Conservation (phyloP, 1,139 yeast genomes). For the Debaryomyces fabryi region DNA sequence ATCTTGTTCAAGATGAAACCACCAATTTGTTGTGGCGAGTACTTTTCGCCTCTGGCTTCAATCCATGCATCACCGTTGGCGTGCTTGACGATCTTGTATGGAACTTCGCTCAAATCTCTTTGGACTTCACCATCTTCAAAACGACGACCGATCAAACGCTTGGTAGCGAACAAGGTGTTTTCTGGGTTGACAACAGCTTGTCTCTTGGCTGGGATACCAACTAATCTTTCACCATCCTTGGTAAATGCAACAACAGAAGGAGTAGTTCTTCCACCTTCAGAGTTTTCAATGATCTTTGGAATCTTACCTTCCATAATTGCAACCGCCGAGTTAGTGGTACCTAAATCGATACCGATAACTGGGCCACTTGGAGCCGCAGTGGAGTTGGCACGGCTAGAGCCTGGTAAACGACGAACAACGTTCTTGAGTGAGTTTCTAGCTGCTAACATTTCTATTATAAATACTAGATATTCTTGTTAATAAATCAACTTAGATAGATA, state of each 20-base stretch:
- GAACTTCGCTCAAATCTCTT: constrained; percentile 93
- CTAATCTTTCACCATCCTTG: constrained; percentile 84
- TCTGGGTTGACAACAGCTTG: constrained; percentile 97
- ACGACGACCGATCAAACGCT: constrained; percentile 97
- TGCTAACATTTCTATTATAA: constrained; percentile 38
- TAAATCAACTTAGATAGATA: neutral
- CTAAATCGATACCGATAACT: constrained; percentile 97
- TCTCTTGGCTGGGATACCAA: constrained; percentile 95
- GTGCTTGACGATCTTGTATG: constrained; percentile 92
- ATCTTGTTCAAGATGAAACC: constrained; percentile 89
- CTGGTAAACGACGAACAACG: constrained; percentile 48
- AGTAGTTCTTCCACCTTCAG: constrained; percentile 94
- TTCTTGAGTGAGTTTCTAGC: constrained; percentile 47
- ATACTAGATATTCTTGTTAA: constrained; percentile 1
- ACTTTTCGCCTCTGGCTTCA: constrained; percentile 86
- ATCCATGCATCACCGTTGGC: constrained; percentile 95
- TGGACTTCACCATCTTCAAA: constrained; percentile 96
- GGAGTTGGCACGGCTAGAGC: constrained; percentile 56
- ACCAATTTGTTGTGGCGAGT: constrained; percentile 93
- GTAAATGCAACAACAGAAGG: constrained; percentile 96
- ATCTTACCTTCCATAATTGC: constrained; percentile 97
- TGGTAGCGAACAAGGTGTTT: constrained; percentile 91
- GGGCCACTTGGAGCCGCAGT: constrained; percentile 64
- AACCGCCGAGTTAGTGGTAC: constrained; percentile 99
- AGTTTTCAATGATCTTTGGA: constrained; percentile 95